A percentile compares a stretch with the other conserved stretches of the same genome.
Conservation (phyloP, 768 basidiomycete species). For the Macrolepiota fuliginosa region DNA sequence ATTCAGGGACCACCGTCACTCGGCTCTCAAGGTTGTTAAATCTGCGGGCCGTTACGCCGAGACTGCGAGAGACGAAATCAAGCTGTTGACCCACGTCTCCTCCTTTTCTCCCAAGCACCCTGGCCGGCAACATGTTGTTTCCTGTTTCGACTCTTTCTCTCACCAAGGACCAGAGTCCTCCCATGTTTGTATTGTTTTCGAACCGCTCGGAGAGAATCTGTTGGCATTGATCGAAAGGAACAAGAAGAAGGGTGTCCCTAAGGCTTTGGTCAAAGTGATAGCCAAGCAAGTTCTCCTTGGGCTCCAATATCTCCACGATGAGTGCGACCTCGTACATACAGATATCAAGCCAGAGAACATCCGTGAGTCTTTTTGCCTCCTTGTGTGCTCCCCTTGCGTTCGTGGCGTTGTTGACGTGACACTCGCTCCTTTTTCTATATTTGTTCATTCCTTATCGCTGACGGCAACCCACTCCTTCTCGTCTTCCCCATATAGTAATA, state of each 20-base stretch:
- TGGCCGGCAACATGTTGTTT: slow-evolving; percentile 79
- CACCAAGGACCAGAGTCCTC: slow-evolving; percentile 69
- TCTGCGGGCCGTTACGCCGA: slow-evolving; percentile 94
- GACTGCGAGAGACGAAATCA: slow-evolving; percentile 96
- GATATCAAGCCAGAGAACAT: slow-evolving; percentile 97
- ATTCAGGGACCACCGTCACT: slow-evolving; percentile 67
- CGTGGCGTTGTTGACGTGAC: slow-evolving; percentile 12
- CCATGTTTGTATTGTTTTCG: slow-evolving; percentile 91
- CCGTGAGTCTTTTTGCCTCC: slow-evolving; percentile 47
- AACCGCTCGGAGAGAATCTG: slow-evolving; percentile 79
- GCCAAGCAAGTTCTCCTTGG: slow-evolving; percentile 86
- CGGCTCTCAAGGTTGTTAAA: slow-evolving; percentile 93
- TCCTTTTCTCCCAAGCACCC: slow-evolving; percentile 71
- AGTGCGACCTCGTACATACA: slow-evolving; percentile 91
- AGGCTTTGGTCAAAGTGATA: slow-evolving; percentile 80
- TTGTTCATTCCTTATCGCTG: slow-evolving; percentile 27
- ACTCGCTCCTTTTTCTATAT: slow-evolving; percentile 23
- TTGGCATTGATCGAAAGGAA: slow-evolving; percentile 72
- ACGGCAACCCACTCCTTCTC: slow-evolving; percentile 18
- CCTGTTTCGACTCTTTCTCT: slow-evolving; percentile 87
- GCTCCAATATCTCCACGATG: slow-evolving; percentile 88
- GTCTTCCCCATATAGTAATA: slow-evolving; percentile 57
- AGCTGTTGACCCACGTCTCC: slow-evolving; percentile 76
- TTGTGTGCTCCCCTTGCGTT: slow-evolving; percentile 4
- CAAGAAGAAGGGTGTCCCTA: slow-evolving; percentile 82